A percentile compares a stretch with the other conserved stretches of the same genome.
Conservation (phyloP, 441 rosid genomes). For the Erodium chrysanthum region DNA sequence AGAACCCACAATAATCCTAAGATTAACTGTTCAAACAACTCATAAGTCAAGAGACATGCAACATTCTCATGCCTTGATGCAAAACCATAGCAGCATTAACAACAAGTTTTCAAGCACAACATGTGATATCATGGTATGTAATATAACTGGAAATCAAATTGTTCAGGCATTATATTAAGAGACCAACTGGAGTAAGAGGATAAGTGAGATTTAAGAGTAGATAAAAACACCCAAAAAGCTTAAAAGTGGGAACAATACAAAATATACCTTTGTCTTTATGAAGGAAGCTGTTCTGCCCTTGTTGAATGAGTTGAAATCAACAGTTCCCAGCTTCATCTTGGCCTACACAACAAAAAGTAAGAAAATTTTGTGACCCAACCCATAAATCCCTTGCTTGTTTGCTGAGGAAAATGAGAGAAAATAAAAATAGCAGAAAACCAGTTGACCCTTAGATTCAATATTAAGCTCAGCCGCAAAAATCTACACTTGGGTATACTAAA, state of each 20-base stretch:
- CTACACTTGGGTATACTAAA: neutral
- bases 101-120: too few species aligned
- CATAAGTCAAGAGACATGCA: neutral
- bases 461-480: neutral
- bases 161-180: neutral
- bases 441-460: neutral
- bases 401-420: neutral
- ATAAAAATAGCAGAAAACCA: neutral
- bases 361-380: constrained; percentile 3
- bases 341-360: constrained; percentile 28
- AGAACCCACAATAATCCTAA: neutral
- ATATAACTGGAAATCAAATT: neutral
- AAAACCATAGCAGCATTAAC: neutral
- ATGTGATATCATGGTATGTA: neutral
- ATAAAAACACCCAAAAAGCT: neutral
- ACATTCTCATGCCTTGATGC: neutral
- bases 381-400: constrained; percentile 6
- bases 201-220: neutral
- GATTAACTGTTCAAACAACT: neutral
- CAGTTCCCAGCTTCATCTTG: constrained; percentile 44
- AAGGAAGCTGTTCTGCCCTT: constrained; percentile 30
- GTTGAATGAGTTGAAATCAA: constrained; percentile 17
- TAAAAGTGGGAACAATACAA: neutral
- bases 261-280: constrained; percentile 41
- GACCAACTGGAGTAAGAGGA: neutral